These are phyloP conservation scores for Piper betle DNA, from an alignment of 164 flowering plant genomes.

Conservation along the genomic window DNA sequence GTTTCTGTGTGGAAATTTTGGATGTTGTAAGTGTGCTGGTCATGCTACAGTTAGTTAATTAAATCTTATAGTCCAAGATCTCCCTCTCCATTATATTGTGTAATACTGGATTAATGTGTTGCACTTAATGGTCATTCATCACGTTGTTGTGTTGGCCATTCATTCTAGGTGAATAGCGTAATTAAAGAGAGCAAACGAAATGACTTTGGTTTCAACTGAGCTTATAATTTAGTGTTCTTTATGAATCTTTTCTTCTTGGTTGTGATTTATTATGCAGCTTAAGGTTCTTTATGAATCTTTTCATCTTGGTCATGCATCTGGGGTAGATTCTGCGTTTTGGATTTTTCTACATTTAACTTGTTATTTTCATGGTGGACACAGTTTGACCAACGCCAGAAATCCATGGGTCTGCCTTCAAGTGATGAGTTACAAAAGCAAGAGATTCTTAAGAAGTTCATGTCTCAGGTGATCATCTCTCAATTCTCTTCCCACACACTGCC, in stretches of 20 bases:
- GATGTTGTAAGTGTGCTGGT: no score
- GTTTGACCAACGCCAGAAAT: conserved; percentile 92
- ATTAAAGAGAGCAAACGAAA: not conserved
- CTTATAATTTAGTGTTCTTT: not conserved
- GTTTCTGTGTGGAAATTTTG: no score
- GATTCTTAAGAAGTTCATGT: conserved; percentile 81
- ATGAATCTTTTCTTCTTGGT: not conserved
- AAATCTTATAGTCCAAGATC: no score
- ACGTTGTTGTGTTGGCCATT: not conserved
- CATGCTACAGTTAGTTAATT: no score
- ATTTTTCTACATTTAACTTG: not conserved
- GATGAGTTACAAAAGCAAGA: conserved; percentile 87
- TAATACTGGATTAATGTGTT: no score
- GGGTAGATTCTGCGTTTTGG: not conserved
- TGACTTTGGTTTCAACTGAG: not conserved
- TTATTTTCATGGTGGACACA: conserved; percentile 13
- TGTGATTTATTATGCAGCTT: not conserved
- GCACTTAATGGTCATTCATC: not conserved
- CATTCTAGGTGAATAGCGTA: not conserved
- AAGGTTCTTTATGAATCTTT: not conserved
- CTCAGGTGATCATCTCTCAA: conserved; percentile 34
- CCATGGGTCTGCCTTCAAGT: conserved; percentile 91
- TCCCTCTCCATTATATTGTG: no score
- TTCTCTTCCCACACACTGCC: no score
- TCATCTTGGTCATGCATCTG: no score